Evolutionary conservation across 805 yeast genomes (phyloP), one percentile per base, ranked within the genome.

Genomic region (Kluyveromyces dobzhanskii): DNA sequence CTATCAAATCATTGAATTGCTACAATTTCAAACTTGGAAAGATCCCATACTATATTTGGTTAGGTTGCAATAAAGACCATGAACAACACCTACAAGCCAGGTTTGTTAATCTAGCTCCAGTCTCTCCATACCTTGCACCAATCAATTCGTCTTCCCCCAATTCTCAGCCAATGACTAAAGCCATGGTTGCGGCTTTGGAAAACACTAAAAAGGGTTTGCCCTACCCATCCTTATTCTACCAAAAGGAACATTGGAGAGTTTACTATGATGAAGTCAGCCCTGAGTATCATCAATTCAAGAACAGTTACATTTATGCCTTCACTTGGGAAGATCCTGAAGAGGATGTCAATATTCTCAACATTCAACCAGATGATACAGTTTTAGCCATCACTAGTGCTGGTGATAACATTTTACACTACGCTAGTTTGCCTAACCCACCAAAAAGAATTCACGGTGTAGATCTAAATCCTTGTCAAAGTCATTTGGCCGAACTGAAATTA

Each of bases 281-380:
- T 6, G 71, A 72, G 48, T 80, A 80, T 55, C 73, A 71, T 36
- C 87, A 82, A 58, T 84, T 84, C 65, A 76, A 73, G 43, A 71
- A 81, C 53, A 87, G 84, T 62, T 84, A 82, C 58, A 85, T 84
- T 44, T 85, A 84, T 55, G 88, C 94, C 4, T 84, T 84, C 61
- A 84, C 94, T 5, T 84, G 94, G 94, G 94, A 84, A 61, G 94
- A 85, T 55, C 94, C 94, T 23, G 70, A 81, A 41, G 92, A 82
- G 62, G 94, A 84, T 63, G 73, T 75, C 44, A 69, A 69, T 36
- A 79, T 84, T 40, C 67, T 84, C 48, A 71, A 77, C 32, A 66
- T 84, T 50, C 65, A 68, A 24, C 61, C 76, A 11, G 69, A 71
- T 23, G 94, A 85, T 53, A 80, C 85, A 1, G 84, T 84, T 3